Conservation (phyloP, 2,329 filamentous ascomycete species). For the Calonectria fujianensis region DNA sequence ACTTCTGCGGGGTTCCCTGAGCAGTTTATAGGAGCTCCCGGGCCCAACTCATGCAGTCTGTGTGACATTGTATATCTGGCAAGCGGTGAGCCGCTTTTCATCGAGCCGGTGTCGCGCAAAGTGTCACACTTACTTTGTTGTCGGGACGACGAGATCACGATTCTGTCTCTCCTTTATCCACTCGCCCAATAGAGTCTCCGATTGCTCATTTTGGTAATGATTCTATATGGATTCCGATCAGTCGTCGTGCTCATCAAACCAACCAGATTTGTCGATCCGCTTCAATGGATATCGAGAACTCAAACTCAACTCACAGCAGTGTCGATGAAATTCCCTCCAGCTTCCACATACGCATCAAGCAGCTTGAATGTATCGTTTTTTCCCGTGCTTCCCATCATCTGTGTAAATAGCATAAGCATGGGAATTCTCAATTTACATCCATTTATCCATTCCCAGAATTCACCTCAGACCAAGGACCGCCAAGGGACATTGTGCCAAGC, state of each 20-base stretch:
- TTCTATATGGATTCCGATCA: background rate
- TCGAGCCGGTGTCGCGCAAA: background rate
- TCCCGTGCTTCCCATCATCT: too few relatives aligned
- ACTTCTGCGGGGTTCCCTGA: conserved; percentile 65
- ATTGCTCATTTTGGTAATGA: conserved; percentile 12
- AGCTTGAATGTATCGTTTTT: conserved; percentile 1
- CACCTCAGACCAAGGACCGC: too few relatives aligned
- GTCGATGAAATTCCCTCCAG: conserved; percentile 21
- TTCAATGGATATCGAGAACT: too few relatives aligned
- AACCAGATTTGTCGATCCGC: too few relatives aligned
- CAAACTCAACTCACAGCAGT: background rate
- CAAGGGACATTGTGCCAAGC: too few relatives aligned
- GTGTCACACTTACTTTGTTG: conserved; percentile 2
- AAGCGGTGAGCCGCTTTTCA: too few relatives aligned
- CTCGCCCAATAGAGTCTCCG: background rate
- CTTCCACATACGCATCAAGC: conserved; percentile 9
- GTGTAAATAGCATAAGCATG: too few relatives aligned
- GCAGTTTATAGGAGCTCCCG: conserved; percentile 64
- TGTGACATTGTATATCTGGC: background rate
- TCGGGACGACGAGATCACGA: background rate
- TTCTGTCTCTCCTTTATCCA: conserved; percentile 5
- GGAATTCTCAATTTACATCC: too few relatives aligned
- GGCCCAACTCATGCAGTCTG: background rate
- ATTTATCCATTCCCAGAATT: too few relatives aligned
- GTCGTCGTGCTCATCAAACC: too few relatives aligned